phyloP scores from a whole-genome alignment of 352 stramenopile genomes.

The Pythium aphanidermatum region DNA sequence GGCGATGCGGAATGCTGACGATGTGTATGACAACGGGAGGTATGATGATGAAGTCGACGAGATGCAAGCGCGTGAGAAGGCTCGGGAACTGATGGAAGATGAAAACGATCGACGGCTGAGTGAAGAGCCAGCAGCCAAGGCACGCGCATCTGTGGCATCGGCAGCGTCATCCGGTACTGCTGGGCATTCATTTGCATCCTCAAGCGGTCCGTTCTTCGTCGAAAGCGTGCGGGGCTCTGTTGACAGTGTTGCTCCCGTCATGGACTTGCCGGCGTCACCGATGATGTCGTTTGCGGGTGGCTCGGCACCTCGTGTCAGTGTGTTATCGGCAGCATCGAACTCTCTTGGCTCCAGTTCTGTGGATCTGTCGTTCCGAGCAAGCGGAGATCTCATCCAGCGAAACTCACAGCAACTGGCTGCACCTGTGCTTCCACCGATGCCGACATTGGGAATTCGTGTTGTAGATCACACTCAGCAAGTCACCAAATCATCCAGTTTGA shows the following conservation, averaged over 20 bases:
- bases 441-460: slow-evolving; percentile 5
- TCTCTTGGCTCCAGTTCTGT: not conserved
- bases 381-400: slow-evolving; percentile 9
- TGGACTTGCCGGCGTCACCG: slow-evolving; percentile 12
- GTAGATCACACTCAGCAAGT: slow-evolving; percentile 8
- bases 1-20: slow-evolving; percentile 1
- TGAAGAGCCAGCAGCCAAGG: slow-evolving; percentile 6
- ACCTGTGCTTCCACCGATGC: not conserved
- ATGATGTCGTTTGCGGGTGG: not conserved
- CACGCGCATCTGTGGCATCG: slow-evolving; percentile 4
- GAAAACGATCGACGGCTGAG: slow-evolving; percentile 4
- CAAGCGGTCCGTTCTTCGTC: slow-evolving; percentile 13
- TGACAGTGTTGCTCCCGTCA: slow-evolving; percentile 14
- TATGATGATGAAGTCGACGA: slow-evolving; percentile 15
- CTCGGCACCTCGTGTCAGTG: too few relatives aligned
- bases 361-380: slow-evolving; percentile 14
- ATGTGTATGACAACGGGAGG: slow-evolving; percentile 3
- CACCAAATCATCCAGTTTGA: too few relatives aligned
- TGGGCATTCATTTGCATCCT: slow-evolving; percentile 7
- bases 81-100: not conserved
- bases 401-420: not conserved
- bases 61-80: too few relatives aligned
- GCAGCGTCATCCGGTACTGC: not conserved
- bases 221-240: slow-evolving; percentile 18
- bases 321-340: not conserved